Percentiles rank a stretch among this genome's conserved stretches.
Evolutionary conservation across 805 yeast species (phyloP).

Genomic region (Hanseniaspora opuntiae): DNA sequence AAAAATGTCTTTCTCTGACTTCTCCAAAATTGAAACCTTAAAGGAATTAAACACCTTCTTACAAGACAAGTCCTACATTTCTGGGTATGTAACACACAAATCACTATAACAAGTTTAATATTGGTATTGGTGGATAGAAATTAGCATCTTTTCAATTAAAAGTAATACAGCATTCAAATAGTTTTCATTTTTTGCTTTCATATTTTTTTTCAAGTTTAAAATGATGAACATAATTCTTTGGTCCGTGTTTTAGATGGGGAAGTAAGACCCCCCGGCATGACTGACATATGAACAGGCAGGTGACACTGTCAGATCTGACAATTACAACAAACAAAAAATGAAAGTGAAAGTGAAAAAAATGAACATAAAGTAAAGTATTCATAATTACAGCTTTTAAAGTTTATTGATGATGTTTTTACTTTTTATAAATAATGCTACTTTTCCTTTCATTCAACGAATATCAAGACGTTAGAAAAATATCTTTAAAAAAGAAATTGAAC

Average conservation of each 20-base stretch:
- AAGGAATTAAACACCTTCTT: constrained; percentile 68
- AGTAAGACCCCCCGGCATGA: constrained; percentile 89
- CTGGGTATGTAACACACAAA: constrained; percentile 58
- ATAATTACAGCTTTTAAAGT: too few relatives aligned
- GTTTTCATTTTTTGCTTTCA: too few relatives aligned
- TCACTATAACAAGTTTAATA: too few relatives aligned
- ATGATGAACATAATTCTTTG: constrained; percentile 62
- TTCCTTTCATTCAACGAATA: too few relatives aligned
- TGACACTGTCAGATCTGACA: constrained; percentile 13
- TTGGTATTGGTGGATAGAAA: not conserved
- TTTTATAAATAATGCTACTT: too few relatives aligned
- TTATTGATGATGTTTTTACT: too few relatives aligned
- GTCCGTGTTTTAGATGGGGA: constrained; percentile 97
- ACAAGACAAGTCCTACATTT: constrained; percentile 86
- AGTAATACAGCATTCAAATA: too few relatives aligned
- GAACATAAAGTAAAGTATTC: too few relatives aligned
- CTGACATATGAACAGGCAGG: constrained; percentile 44
- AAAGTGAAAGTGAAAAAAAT: not conserved
- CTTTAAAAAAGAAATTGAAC: not conserved
- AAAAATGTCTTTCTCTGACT: constrained; percentile 63
- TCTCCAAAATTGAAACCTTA: constrained; percentile 64
- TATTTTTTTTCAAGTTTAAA: constrained; percentile 5
- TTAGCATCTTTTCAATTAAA: too few relatives aligned
- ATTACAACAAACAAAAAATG: not conserved
- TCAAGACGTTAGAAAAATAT: too few relatives aligned